phyloP scores from a whole-genome alignment of 2,329 filamentous ascomycete species.

The Thielaviopsis musarum region DNA sequence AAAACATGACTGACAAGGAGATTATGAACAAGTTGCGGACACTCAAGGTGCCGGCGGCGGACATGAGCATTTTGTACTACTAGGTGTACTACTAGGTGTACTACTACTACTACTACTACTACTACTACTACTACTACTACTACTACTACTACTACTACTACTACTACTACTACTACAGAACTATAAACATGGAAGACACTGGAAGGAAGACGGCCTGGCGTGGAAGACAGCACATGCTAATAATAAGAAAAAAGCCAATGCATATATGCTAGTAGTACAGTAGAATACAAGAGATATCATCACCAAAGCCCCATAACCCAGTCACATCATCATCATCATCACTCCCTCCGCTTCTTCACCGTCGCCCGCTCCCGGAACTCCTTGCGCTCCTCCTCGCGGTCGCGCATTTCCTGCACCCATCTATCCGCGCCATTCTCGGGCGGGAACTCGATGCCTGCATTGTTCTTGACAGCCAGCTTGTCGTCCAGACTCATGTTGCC shows the following conservation, averaged over 20 bases:
- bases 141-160: too few relatives aligned
- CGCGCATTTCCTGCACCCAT: background rate
- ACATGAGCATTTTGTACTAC: constrained; percentile 37
- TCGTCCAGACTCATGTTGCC: constrained; percentile 10
- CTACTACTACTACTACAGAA: too few relatives aligned
- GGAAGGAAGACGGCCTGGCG: background rate
- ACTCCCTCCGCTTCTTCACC: constrained; percentile 6
- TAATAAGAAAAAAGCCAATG: background rate
- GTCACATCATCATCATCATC: background rate
- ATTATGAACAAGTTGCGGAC: constrained; percentile 51
- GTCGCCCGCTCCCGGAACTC: constrained; percentile 13
- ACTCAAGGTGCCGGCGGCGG: constrained; percentile 33
- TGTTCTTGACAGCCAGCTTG: constrained; percentile 22
- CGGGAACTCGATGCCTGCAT: constrained; percentile 25
- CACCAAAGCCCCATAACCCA: background rate
- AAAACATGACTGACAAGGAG: constrained; percentile 51
- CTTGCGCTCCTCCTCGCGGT: background rate
- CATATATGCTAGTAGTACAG: background rate
- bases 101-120: too few relatives aligned
- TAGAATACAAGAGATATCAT: background rate
- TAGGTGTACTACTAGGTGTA: constrained; percentile 17
- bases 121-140: too few relatives aligned
- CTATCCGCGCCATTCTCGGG: constrained; percentile 9
- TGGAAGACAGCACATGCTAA: constrained; percentile 3
- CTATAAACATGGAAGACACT: too few relatives aligned